Conservation (phyloP, 805 yeast species). For the Gaillardinia entomophila region DNA sequence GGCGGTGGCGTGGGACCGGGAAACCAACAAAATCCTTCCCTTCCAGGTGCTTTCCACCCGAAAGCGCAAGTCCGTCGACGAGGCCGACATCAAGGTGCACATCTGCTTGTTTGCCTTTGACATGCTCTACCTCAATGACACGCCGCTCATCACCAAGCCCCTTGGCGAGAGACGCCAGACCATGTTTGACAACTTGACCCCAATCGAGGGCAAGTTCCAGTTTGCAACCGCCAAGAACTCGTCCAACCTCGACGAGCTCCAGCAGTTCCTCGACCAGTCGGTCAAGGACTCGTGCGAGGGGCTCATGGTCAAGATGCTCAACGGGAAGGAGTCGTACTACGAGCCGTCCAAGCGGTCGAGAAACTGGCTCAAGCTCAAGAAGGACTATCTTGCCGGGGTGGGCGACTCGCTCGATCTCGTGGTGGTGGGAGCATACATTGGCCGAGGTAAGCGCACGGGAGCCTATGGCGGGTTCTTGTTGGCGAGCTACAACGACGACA, state of each 20-base stretch:
- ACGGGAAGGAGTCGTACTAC: conserved; percentile 74
- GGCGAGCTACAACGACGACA: conserved; percentile 85
- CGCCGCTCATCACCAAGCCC: conserved; percentile 60
- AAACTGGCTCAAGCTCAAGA: conserved; percentile 93
- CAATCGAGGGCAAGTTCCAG: conserved; percentile 71
- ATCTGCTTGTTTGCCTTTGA: conserved; percentile 94
- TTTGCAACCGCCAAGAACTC: conserved; percentile 75
- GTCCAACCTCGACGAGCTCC: conserved; percentile 67
- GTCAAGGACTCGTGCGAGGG: conserved; percentile 93
- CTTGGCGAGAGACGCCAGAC: conserved; percentile 64
- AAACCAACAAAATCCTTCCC: conserved; percentile 73
- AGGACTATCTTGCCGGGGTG: conserved; percentile 90
- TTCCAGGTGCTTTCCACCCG: conserved; percentile 91
- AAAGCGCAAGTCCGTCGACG: conserved; percentile 88
- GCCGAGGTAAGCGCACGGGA: conserved; percentile 93
- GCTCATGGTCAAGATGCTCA: conserved; percentile 85
- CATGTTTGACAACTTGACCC: conserved; percentile 49
- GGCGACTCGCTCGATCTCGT: conserved; percentile 94
- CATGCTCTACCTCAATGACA: conserved; percentile 67
- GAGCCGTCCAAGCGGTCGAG: conserved; percentile 94
- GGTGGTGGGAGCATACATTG: conserved; percentile 90
- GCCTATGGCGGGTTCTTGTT: conserved; percentile 90
- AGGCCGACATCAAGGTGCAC: conserved; percentile 80
- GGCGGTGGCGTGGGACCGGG: conserved; percentile 95
- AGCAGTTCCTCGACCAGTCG: conserved; percentile 79